Base-by-base conservation (phyloP, 441 rosid species). In the Gossypium trilobum region DNA sequence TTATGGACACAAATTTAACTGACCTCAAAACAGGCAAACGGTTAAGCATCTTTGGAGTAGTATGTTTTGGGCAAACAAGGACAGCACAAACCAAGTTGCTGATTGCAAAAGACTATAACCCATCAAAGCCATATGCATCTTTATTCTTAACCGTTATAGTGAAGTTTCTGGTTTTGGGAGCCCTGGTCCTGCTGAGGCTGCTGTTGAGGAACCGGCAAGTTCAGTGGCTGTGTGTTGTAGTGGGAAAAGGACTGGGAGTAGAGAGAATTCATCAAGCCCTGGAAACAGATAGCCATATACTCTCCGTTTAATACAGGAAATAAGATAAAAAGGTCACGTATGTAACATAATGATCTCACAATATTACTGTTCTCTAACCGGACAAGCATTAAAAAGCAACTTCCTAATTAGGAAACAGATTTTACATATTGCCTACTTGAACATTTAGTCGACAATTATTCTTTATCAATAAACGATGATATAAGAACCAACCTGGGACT, bases 221-320 rank as follows among this genome's bases (percentile, higher is more conserved):
- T 90, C 67, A 80, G 70, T 5, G 96, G 95, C 81, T 88, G 95
- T 6, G 90, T 82, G 84, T 85, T 89, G 88, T 91, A 91, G 73
- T 85, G 96, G 62, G 87, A 67, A 71, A 91, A 95, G 36, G 96
- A 91, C 83, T 95, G 98, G 62, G 97, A 92, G 84, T 95, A 95
- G 36, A 93, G 96, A 65, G 97, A 90, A 80, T 85, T 90, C 85
- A 89, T 87, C 81, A 91, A 79, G 8, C 97, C 98, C 98, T 95
- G 91, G 76, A 79, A 16, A 70, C 1, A 60, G 27, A 58, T 50
- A 22, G 17, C 57, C 13, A 19, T 36, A 75, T 25, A 20, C 74
- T 44, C 46, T 39, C 42, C 25, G 33, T 16, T 52, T 1, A 66
- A 62, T 42, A 16, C 50, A 36, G 33, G 2, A 57, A 36, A 14